Evolutionary conservation across 2,329 filamentous ascomycete species (phyloP).

Genomic region (Teratosphaeria pseudoeucalypti): DNA sequence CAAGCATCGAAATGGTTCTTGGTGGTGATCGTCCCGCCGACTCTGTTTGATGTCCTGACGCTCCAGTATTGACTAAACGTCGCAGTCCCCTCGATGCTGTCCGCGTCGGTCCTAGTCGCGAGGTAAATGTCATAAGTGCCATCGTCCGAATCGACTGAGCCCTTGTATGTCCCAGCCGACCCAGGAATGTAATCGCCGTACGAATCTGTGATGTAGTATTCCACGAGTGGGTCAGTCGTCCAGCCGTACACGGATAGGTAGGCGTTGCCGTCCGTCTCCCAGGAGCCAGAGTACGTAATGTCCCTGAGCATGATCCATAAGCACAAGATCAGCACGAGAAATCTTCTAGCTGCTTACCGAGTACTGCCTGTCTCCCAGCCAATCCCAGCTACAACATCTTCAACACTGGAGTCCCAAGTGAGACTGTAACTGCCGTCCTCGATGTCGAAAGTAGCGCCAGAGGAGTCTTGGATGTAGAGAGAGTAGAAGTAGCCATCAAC

Average conservation of each 20-base stretch:
- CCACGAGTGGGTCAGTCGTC: constrained; percentile 42
- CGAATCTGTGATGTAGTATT: constrained; percentile 50
- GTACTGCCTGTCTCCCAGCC: constrained; percentile 1
- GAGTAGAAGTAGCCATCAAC: constrained; percentile 8
- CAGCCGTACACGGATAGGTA: constrained; percentile 51
- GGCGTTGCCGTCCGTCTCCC: constrained; percentile 21
- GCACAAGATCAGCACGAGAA: not conserved
- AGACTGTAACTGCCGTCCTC: constrained; percentile 6
- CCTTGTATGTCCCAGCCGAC: constrained; percentile 38
- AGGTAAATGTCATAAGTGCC: not conserved
- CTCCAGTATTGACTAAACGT: constrained; percentile 46
- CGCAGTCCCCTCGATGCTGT: constrained; percentile 43
- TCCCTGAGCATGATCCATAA: not conserved
- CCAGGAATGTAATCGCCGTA: constrained; percentile 38
- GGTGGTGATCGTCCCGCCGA: constrained; percentile 40
- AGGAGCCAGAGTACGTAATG: constrained; percentile 11
- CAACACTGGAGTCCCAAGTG: constrained; percentile 3
- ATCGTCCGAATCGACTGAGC: constrained; percentile 21
- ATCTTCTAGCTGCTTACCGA: not conserved
- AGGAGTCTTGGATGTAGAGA: constrained; percentile 7
- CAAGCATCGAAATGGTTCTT: constrained; percentile 20
- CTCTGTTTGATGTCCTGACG: constrained; percentile 40
- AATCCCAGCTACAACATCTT: constrained; percentile 5
- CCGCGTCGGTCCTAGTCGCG: constrained; percentile 16
- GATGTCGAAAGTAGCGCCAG: constrained; percentile 3